phyloP scores from a whole-genome alignment of 2,329 filamentous ascomycete genomes.

The Neobulgaria alba region DNA sequence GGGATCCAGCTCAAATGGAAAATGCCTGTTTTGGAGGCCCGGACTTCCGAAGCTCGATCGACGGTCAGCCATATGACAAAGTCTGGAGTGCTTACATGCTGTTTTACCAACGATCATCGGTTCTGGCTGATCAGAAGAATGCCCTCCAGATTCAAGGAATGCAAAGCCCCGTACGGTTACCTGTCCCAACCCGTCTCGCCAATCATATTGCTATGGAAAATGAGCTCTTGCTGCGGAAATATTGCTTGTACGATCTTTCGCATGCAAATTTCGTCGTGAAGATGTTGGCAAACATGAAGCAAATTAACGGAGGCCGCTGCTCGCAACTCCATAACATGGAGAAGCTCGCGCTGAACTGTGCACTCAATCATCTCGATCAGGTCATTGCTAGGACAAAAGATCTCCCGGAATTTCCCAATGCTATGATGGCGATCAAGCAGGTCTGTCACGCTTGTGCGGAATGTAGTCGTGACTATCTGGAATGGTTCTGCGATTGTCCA shows the following conservation, averaged over 20 bases:
- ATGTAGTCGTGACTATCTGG: slow-evolving; percentile 51
- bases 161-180: slow-evolving; percentile 36
- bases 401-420: slow-evolving; percentile 49
- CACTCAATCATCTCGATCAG: slow-evolving; percentile 64
- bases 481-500: slow-evolving; percentile 49
- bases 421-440: slow-evolving; percentile 42
- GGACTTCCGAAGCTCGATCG: slow-evolving; percentile 43
- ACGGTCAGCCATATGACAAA: slow-evolving; percentile 51
- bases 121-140: slow-evolving; percentile 46
- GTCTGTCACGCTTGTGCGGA: slow-evolving; percentile 41
- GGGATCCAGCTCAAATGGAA: slow-evolving; percentile 67
- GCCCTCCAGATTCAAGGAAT: slow-evolving; percentile 32
- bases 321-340: slow-evolving; percentile 40
- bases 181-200: slow-evolving; percentile 38
- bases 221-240: slow-evolving; percentile 61
- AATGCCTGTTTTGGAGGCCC: slow-evolving; percentile 71
- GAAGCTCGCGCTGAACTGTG: slow-evolving; percentile 43
- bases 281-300: slow-evolving; percentile 49
- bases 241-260: slow-evolving; percentile 68
- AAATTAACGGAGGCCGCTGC: slow-evolving; percentile 40
- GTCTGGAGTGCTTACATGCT: slow-evolving; percentile 92
- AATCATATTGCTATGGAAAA: slow-evolving; percentile 66
- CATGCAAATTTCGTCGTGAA: slow-evolving; percentile 60
- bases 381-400: slow-evolving; percentile 66
- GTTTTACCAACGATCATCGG: slow-evolving; percentile 80